These are phyloP conservation scores for Alternaria burnsii DNA, from an alignment of 2,329 filamentous ascomycete genomes.

Conservation along the genomic window DNA sequence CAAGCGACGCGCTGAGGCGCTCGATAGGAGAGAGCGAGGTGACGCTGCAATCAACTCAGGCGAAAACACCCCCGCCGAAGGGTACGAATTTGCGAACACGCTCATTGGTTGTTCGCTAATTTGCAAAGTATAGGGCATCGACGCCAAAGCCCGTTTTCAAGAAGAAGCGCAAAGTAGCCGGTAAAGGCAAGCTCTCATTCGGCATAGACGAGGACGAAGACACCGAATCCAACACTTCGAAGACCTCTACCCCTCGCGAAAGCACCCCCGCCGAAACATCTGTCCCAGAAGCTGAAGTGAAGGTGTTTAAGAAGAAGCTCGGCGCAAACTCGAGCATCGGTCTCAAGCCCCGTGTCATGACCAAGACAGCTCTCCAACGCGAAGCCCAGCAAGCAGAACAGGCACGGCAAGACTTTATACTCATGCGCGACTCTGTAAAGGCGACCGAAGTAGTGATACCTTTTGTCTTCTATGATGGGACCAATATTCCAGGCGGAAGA, in stretches of 20 bases:
- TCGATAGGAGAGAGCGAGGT: constrained; percentile 88
- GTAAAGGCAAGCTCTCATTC: constrained; percentile 73
- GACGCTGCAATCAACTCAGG: constrained; percentile 69
- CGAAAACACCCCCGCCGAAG: constrained; percentile 64
- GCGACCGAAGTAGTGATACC: constrained; percentile 88
- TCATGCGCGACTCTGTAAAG: constrained; percentile 85
- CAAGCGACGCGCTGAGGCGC: constrained; percentile 92
- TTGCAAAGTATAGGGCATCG: constrained; percentile 64
- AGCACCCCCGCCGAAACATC: constrained; percentile 51
- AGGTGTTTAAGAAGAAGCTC: constrained; percentile 59
- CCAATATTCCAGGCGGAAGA: constrained; percentile 83
- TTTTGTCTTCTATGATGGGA: constrained; percentile 97
- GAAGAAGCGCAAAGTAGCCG: constrained; percentile 64
- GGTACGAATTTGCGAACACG: constrained; percentile 58
- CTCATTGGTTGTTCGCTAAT: constrained; percentile 55
- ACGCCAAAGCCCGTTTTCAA: constrained; percentile 61
- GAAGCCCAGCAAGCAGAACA: constrained; percentile 81
- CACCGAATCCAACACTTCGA: constrained; percentile 56
- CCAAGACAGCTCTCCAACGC: constrained; percentile 77
- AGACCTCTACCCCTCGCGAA: constrained; percentile 51
- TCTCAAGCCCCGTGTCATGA: constrained; percentile 72
- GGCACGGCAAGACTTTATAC: constrained; percentile 80
- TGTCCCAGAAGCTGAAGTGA: constrained; percentile 41
- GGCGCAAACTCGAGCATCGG: constrained; percentile 68
- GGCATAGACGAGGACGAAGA: constrained; percentile 73